These are phyloP conservation scores for Cydonia oblonga DNA, from an alignment of 331 rosid genomes.

Conservation along the genomic window DNA sequence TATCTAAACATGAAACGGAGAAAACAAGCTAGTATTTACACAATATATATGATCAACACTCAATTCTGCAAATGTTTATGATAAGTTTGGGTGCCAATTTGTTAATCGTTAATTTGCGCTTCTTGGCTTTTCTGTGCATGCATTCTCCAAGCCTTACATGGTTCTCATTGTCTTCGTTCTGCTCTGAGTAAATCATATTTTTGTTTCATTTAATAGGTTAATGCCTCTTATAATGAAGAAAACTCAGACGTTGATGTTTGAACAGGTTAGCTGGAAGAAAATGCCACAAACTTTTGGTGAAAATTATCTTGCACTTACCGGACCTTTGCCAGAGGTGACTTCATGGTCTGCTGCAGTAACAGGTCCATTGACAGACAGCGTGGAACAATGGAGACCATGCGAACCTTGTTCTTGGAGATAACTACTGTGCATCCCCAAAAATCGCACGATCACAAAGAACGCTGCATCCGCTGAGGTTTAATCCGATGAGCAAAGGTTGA, in stretches of 20 bases:
- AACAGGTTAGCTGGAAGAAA: slow-evolving; percentile 81
- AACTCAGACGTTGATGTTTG: slow-evolving; percentile 18
- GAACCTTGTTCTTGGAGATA: neutral
- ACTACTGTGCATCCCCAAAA: neutral
- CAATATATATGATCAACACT: no score
- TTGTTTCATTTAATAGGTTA: neutral
- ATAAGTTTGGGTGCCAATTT: neutral
- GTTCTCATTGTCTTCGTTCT: neutral
- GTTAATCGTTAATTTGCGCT: neutral
- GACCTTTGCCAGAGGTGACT: slow-evolving; percentile 56
- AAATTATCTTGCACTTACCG: slow-evolving; percentile 76
- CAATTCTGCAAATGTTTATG: neutral
- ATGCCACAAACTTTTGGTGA: slow-evolving; percentile 46
- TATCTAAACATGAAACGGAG: neutral
- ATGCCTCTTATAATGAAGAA: neutral
- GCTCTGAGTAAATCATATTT: neutral
- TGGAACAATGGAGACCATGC: slow-evolving; percentile 61
- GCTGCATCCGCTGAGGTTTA: neutral
- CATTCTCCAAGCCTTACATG: neutral
- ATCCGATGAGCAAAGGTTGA: neutral
- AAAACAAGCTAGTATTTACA: neutral
- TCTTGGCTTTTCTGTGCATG: neutral
- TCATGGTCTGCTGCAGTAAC: slow-evolving; percentile 67
- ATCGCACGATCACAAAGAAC: neutral
- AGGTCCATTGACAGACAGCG: slow-evolving; percentile 40